Percentiles rank a stretch among this genome's conserved stretches.
Evolutionary conservation across 225 moss, liverwort and hornwort species (phyloP).

Genomic region (Takakia lepidozioides): DNA sequence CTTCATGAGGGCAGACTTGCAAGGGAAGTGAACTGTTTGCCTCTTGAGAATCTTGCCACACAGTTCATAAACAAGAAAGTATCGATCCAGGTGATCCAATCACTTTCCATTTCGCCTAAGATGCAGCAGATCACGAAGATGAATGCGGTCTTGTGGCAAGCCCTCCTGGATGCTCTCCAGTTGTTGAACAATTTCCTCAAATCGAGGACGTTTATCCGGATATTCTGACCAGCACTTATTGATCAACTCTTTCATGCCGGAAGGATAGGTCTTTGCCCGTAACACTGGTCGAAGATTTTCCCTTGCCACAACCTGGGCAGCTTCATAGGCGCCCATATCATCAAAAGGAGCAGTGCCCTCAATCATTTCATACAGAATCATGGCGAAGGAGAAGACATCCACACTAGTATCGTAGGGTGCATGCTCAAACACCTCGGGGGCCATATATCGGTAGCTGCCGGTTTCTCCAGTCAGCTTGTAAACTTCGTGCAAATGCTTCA

Average conservation of each 20-base stretch:
- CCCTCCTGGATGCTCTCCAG: conserved; percentile 19
- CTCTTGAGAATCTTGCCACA: no score
- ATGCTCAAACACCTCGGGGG: conserved; percentile 80
- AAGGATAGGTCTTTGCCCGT: conserved; percentile 42
- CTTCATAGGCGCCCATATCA: conserved; percentile 50
- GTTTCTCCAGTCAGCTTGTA: conserved; percentile 88
- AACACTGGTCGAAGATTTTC: conserved; percentile 41
- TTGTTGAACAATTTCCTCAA: conserved; percentile 18
- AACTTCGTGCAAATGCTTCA: conserved; percentile 44
- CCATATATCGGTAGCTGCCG: conserved; percentile 95
- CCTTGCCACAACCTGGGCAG: conserved; percentile 50
- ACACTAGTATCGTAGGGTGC: conserved; percentile 65
- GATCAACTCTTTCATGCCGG: conserved; percentile 39
- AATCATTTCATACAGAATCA: conserved; percentile 83
- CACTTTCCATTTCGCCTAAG: no score
- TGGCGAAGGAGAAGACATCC: conserved; percentile 75
- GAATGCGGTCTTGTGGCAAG: conserved; percentile 13
- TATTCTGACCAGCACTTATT: conserved; percentile 28
- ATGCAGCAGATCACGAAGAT: conserved; percentile 29
- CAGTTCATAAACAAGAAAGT: no score
- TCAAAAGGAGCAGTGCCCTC: conserved; percentile 62
- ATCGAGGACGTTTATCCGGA: conserved; percentile 25
- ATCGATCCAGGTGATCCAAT: no score
- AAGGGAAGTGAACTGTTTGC: no score
- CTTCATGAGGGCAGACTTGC: no score